Base-by-base conservation (phyloP, 1,284 basidiomycete species). In the Schizophyllum amplum region DNA sequence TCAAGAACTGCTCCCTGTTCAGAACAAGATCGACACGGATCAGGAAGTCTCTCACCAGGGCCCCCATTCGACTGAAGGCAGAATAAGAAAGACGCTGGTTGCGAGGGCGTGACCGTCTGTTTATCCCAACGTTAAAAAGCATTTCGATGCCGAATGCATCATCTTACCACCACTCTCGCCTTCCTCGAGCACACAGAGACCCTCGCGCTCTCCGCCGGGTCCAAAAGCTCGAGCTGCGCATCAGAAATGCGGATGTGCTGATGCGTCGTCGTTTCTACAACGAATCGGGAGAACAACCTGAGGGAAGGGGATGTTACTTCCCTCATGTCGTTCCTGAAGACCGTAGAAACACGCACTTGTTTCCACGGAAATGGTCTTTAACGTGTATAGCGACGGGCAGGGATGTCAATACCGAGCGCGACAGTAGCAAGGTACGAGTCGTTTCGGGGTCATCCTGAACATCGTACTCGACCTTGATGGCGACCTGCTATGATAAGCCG, bases 311-410 rank as follows among this genome's bases (percentile, higher is more conserved):
- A 55, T 42, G 55, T 47, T 25, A 13, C 51, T 58, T 21, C 47
- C 22, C 55, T 55, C 46, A 42, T 52, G 54, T 56, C 50, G 50
- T 52, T 7, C 26, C 26, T 13, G 48, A 33, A 9, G 9, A 26
- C 52, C 49, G 24, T 54, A 22, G 17, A 17, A 42, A 9, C 17
- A 58, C 68, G 47, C 53, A 86, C 86, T 76, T 80, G 60, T 79
- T 75, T 24, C 83, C 84, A 17, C 91, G 82, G 72, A 93, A 92
- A 68, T 89, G 91, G 67, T 94, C 91, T 67, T 93, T 86, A 1
- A 94, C 90, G 59, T 90, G 92, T 54, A 92, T 86, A 11, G 85
- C 79, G 51, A 94, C 75, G 2, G 91, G 90, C n/a, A 93, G 73
- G 0, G 82, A 76, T 1, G 84, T 82, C 7, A 77, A 72, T 17